Conservation (phyloP, 208 protist species). For the Leishmania martiniquensis region DNA sequence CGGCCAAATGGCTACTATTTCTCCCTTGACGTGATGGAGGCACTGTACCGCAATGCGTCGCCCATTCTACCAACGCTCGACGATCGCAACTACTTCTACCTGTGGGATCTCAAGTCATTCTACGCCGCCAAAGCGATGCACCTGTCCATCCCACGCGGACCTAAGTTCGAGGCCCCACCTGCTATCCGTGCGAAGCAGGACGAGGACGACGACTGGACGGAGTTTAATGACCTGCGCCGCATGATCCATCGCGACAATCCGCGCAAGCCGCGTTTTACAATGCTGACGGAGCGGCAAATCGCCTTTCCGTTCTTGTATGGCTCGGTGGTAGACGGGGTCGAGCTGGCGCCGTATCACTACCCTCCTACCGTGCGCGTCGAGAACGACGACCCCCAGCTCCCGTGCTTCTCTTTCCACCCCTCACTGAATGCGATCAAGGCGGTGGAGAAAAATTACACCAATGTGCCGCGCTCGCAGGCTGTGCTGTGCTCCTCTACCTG, state of each 20-base stretch:
- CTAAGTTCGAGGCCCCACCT: conserved; percentile 95
- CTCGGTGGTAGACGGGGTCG: conserved; percentile 94
- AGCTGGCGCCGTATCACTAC: conserved; percentile 95
- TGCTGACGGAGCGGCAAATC: conserved; percentile 99
- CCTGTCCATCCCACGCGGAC: conserved; percentile 99
- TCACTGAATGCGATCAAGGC: conserved; percentile 98
- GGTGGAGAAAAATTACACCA: conserved; percentile 52
- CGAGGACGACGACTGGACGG: conserved; percentile 99
- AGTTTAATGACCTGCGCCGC: conserved; percentile 99
- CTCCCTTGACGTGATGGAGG: conserved; percentile 80
- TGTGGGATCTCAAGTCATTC: conserved; percentile 99
- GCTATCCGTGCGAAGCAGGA: conserved; percentile 34
- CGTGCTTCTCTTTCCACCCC: conserved; percentile 99
- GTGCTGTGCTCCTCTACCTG: conserved; percentile 46
- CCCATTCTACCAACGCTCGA: conserved; percentile 97
- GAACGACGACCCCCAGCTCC: conserved; percentile 96
- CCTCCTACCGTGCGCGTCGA: conserved; percentile 92
- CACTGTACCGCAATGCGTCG: conserved; percentile 95
- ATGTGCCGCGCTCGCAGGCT: conserved; percentile 27
- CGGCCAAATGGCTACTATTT: conserved; percentile 95
- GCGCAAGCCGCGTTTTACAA: conserved; percentile 90
- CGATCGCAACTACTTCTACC: conserved; percentile 99
- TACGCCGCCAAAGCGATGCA: conserved; percentile 99
- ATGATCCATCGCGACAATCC: conserved; percentile 98
- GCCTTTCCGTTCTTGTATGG: conserved; percentile 99